These are phyloP conservation scores for Phytophthora podocarpi DNA, from an alignment of 352 stramenopile genomes.

Conservation along the genomic window DNA sequence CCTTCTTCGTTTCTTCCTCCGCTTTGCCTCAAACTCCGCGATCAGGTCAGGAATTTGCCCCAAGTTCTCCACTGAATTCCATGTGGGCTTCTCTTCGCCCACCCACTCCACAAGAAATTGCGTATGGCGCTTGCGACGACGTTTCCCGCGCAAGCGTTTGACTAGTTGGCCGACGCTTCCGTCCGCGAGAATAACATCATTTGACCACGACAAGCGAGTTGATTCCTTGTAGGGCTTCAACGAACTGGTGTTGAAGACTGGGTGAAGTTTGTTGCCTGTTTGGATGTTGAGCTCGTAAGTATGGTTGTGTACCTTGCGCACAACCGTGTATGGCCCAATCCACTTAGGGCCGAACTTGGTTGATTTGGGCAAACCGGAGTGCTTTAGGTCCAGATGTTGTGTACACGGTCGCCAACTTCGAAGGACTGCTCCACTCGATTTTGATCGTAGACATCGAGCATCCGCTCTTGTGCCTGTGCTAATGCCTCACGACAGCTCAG, in stretches of 20 bases:
- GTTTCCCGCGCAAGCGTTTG: no score
- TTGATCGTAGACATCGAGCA: slow-evolving; percentile 13
- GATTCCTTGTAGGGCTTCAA: slow-evolving; percentile 12
- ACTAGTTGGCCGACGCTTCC: no score
- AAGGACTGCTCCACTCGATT: slow-evolving; percentile 9
- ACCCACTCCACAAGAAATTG: no score
- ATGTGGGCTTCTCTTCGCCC: neutral
- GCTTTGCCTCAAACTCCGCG: neutral
- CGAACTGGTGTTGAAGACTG: slow-evolving; percentile 8
- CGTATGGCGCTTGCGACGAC: no score
- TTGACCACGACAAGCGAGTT: neutral
- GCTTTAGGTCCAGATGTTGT: slow-evolving; percentile 4
- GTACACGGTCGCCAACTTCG: slow-evolving; percentile 3
- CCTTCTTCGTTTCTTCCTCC: slow-evolving; percentile 1
- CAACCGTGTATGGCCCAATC: slow-evolving; percentile 12
- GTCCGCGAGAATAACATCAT: slow-evolving; percentile 7
- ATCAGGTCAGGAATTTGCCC: neutral
- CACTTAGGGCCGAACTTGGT: slow-evolving; percentile 17
- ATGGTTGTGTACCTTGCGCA: slow-evolving; percentile 18
- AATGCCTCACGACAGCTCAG: slow-evolving; percentile 2
- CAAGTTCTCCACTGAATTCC: neutral
- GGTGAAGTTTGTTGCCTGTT: slow-evolving; percentile 4
- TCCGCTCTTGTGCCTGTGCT: slow-evolving; percentile 3
- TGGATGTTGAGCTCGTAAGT: slow-evolving; percentile 25
- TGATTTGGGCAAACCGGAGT: slow-evolving; percentile 13